Evolutionary conservation across 2,329 filamentous ascomycete genomes (phyloP), one percentile per base, ranked within the genome.

Genomic region (Trichoderma asperellum): DNA sequence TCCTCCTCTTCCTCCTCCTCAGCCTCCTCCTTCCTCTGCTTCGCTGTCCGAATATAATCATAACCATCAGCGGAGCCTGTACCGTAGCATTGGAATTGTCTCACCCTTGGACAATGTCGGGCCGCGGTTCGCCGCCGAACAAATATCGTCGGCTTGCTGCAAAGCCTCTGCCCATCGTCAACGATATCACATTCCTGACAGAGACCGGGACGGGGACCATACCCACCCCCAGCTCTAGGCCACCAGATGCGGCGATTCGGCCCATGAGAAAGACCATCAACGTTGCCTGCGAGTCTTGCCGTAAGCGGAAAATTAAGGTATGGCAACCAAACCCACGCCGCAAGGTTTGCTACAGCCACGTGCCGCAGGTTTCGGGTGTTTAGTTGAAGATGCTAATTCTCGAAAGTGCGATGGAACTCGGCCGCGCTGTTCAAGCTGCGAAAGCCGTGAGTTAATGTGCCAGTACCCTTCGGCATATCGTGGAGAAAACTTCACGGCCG

Each of bases 211-310:
- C 8, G 53, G 16, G 3, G 18, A 6, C 35, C 27, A 49, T 11
- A 34, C 8, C 12, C n/a, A 24, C 21, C 35, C 18, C 27, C 49
- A 29, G 18, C 24, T 32, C 53, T 35, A 18, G n/a, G 29, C 52
- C 53, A 7, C 21, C 14, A 10, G 27, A 12, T 29, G 32, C 53
- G 29, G 62, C 21, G 11, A 21, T 32, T 24, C 52, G 62, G n/a
- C 37, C 52, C 1, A n/a, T 35, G 53, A 66, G 53, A 29, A 66
- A 34, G 21, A 35, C 52, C 14, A 29, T 66, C 29, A 66, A 57
- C 14, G 62, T 66, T 49, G 65, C 65, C 12, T 68, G 65, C 57
- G 65, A 68, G 21, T 53, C 55, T 12, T 68, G 65, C 65, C 65
- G 65, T 21, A 68, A 47, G 57, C 56, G 65, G 21, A 68, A 68